Evolutionary conservation across 108 stramenopile species (phyloP), one percentile per base, ranked within the genome.

Genomic region (Conticribra weissflogii): DNA sequence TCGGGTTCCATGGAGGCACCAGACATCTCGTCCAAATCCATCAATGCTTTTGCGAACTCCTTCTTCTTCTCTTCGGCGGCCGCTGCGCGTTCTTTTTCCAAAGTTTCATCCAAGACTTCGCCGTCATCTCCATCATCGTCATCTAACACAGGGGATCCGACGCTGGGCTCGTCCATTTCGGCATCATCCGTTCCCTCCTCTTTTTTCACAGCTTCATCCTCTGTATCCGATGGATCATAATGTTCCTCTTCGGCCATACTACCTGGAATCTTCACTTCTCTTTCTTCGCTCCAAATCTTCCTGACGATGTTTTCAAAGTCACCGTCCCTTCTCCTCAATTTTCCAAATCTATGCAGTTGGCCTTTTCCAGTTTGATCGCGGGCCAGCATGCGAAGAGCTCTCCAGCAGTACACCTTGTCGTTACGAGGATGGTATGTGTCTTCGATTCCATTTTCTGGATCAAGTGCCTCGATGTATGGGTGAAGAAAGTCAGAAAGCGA

Each of bases 381-480:
- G 25, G 88, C 77, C 56, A 87, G 68, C 33, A 94, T 55, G 45
- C 93, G 78, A 65, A 90, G 64, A 18, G 86, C 93, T 46, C 88
- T 72, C 93, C 93, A 94, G 19, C 77, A 72, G 68, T 86, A 91
- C 0, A 88, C 54, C n/a, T 78, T 74, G 51, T 92, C 81, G 65
- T 87, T 90, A 30, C 78, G 82, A 12, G 93, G 93, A 59, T 91
- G 88, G 63, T 92, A 94, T 50, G 90, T 90, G 9, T 74, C 90
- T 63, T 94, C 93, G 19, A 94, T 88, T 1, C 90, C 90, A 47
- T 84, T 71, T 22, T 92, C 93, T 14, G 93, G 93, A 66, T 94
- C 90, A 21, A 88, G 72, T 17, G 93, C 93, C 16, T 92, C 93
- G 2, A 87, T 83, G 60, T 90, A 94, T 0, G 76, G 72, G 53